A percentile compares a stretch with the other conserved stretches of the same genome.
Evolutionary conservation across 176 grass and related monocot species (phyloP).

Genomic region (Eleusine coracana): DNA sequence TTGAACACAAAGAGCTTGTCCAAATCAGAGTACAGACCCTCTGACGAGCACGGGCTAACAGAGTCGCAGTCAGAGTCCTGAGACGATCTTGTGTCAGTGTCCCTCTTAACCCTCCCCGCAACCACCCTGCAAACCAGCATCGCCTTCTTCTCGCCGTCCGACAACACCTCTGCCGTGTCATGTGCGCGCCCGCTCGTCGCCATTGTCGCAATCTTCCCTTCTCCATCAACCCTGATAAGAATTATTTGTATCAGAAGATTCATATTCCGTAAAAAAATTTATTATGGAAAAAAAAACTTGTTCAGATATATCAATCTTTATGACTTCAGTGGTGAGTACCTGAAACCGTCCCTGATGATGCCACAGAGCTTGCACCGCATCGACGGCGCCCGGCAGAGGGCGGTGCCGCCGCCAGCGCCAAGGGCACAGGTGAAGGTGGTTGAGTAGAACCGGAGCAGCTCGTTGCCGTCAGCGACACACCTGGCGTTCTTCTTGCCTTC

Average conservation of each 20-base stretch:
- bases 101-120: conserved; percentile 78
- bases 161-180: conserved; percentile 24
- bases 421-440: conserved; percentile 70
- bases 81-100: conserved; percentile 17
- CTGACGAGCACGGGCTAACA: conserved; percentile 25
- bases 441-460: conserved; percentile 78
- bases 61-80: conserved; percentile 50
- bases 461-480: conserved; percentile 90
- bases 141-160: conserved; percentile 50
- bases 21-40: conserved; percentile 49
- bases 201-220: conserved; percentile 69
- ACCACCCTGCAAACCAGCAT: conserved; percentile 94
- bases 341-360: conserved; percentile 80
- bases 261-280: background rate
- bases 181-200: conserved; percentile 74
- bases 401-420: conserved; percentile 37
- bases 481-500: conserved; percentile 63
- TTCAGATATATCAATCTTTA: background rate
- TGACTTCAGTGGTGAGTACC: conserved; percentile 19
- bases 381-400: conserved; percentile 50
- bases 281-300: background rate
- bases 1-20: conserved; percentile 79
- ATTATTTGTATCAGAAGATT: background rate
- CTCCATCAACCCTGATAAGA: conserved; percentile 38
- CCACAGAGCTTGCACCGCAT: conserved; percentile 61